These are phyloP conservation scores for Fallopia convolvulus DNA, from an alignment of 148 eudicot species.

Conservation along the genomic window DNA sequence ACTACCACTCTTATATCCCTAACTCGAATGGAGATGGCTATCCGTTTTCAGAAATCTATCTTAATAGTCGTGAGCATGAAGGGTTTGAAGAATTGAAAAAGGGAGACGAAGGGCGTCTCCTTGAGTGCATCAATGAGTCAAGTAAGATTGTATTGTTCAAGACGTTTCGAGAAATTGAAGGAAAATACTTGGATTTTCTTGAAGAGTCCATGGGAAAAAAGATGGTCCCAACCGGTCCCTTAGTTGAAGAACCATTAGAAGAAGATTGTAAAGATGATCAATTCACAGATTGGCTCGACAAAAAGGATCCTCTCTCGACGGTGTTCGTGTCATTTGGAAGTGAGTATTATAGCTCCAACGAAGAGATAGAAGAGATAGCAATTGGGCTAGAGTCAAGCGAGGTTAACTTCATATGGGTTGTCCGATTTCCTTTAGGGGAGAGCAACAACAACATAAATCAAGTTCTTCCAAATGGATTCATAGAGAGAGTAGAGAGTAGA, in stretches of 20 bases:
- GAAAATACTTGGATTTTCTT: slow-evolving; percentile 18
- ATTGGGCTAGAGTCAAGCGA: slow-evolving; percentile 26
- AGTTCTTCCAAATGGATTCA: slow-evolving; percentile 20
- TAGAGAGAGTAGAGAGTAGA: slow-evolving; percentile 18
- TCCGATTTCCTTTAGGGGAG: slow-evolving; percentile 22
- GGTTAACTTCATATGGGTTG: slow-evolving; percentile 24
- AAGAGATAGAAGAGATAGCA: slow-evolving; percentile 25
- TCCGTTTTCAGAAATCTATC: slow-evolving; percentile 20
- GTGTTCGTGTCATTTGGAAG: slow-evolving; percentile 29
- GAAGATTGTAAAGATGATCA: background rate
- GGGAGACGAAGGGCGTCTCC: background rate
- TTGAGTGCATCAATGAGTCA: slow-evolving; percentile 1
- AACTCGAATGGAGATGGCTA: background rate
- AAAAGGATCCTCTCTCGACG: slow-evolving; percentile 19
- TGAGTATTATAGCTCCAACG: slow-evolving; percentile 22
- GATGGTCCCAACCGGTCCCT: slow-evolving; percentile 24
- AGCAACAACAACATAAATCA: background rate
- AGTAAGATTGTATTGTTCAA: slow-evolving; percentile 13
- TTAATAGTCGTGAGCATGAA: background rate
- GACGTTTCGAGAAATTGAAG: slow-evolving; percentile 22
- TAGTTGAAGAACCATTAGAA: slow-evolving; percentile 6
- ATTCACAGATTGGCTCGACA: slow-evolving; percentile 22
- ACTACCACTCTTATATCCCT: background rate
- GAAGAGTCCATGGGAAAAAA: background rate
- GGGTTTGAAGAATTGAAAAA: background rate